A percentile compares a stretch with the other conserved stretches of the same genome.
Evolutionary conservation across 768 basidiomycete genomes (phyloP).

Genomic region (Hericium alpestre): DNA sequence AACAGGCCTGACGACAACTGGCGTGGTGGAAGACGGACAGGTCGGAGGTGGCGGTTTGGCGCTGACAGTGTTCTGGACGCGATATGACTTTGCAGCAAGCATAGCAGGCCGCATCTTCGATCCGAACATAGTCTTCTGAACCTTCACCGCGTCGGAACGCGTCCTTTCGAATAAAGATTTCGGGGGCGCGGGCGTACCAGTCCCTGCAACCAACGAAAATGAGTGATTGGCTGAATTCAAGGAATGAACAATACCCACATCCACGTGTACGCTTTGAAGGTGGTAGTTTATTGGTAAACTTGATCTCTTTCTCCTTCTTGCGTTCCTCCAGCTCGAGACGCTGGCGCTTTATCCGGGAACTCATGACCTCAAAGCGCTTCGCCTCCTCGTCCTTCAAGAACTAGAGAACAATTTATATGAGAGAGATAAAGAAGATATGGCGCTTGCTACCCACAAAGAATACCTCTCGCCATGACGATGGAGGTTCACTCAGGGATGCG

Average conservation of each 20-base stretch:
- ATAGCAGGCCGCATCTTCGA: slow-evolving; percentile 45
- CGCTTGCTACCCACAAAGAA: slow-evolving; percentile 10
- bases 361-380: slow-evolving; percentile 51
- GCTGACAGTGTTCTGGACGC: slow-evolving; percentile 15
- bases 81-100: slow-evolving; percentile 34
- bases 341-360: slow-evolving; percentile 51
- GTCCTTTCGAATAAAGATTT: slow-evolving; percentile 75
- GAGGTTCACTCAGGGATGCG: background rate
- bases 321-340: slow-evolving; percentile 63
- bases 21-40: slow-evolving; percentile 22
- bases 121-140: slow-evolving; percentile 51
- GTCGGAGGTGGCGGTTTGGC: slow-evolving; percentile 19
- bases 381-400: slow-evolving; percentile 45
- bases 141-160: slow-evolving; percentile 54
- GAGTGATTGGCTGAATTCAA: slow-evolving; percentile 1
- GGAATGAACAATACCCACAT: slow-evolving; percentile 32
- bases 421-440: slow-evolving; percentile 4
- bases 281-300: slow-evolving; percentile 60
- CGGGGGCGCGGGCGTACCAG: slow-evolving; percentile 24
- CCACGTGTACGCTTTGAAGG: slow-evolving; percentile 50
- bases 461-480: slow-evolving; percentile 7
- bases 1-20: background rate
- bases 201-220: slow-evolving; percentile 25
- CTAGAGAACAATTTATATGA: slow-evolving; percentile 4
- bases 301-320: slow-evolving; percentile 69